phyloP scores from a whole-genome alignment of 495 filamentous ascomycete genomes.

The Podospora sp. region DNA sequence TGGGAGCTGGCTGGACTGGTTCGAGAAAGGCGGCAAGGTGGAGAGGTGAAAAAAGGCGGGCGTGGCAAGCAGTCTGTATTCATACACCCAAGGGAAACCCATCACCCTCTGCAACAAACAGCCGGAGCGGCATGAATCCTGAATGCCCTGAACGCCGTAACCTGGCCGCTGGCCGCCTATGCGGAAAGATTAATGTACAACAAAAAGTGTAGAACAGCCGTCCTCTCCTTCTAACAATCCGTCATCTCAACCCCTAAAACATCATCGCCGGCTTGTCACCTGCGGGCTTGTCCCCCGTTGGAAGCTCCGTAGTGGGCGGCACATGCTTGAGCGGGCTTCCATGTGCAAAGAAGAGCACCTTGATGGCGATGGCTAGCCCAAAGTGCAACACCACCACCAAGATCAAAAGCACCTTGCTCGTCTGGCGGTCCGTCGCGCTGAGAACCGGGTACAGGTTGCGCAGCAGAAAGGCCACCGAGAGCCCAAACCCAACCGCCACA shows the following conservation, averaged over 20 bases:
- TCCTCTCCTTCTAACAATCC: not conserved
- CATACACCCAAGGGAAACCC: not conserved
- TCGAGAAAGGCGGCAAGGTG: conserved; percentile 63
- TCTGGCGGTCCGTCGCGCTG: conserved; percentile 87
- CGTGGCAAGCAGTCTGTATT: conserved; percentile 16
- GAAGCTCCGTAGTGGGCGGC: not conserved
- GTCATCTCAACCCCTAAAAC: conserved; percentile 26
- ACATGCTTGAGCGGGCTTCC: conserved; percentile 64
- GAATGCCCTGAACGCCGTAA: not conserved
- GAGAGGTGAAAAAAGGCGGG: conserved; percentile 49
- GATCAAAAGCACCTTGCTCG: conserved; percentile 83
- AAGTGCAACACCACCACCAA: conserved; percentile 84
- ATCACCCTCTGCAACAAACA: not conserved
- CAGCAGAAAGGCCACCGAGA: conserved; percentile 84
- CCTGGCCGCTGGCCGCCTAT: not conserved
- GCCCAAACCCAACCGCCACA: conserved; percentile 83
- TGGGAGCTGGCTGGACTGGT: conserved; percentile 93
- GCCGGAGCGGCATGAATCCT: not conserved
- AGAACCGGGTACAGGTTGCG: conserved; percentile 93
- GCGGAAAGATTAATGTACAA: not conserved
- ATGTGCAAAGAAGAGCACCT: conserved; percentile 92
- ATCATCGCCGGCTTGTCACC: conserved; percentile 22
- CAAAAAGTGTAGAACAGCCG: not conserved
- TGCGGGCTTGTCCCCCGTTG: conserved; percentile 13
- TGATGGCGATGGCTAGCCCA: conserved; percentile 87